These are phyloP conservation scores for Knoxdaviesia capensis DNA, from an alignment of 2,329 filamentous ascomycete genomes.

Conservation along the genomic window DNA sequence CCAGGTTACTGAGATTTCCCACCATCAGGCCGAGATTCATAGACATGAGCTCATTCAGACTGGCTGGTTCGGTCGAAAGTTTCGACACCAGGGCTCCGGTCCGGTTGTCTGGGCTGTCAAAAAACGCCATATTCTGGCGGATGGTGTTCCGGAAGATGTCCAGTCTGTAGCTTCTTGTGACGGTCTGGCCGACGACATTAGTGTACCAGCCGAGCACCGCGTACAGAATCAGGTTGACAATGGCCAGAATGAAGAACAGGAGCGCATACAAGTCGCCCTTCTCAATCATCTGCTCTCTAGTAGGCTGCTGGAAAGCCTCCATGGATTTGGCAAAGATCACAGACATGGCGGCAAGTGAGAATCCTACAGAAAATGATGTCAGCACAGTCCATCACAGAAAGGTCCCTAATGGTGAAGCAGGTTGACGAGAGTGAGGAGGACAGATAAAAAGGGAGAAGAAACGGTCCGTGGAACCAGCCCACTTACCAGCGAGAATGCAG, in stretches of 20 bases:
- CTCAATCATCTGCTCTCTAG: conserved; percentile 9
- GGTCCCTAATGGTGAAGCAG: no score
- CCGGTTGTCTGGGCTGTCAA: conserved; percentile 16
- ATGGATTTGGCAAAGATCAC: conserved; percentile 20
- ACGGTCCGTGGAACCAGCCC: no score
- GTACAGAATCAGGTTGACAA: conserved; percentile 24
- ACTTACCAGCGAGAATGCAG: no score
- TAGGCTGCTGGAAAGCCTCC: conserved; percentile 14
- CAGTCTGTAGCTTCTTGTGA: conserved; percentile 15
- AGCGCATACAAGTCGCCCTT: conserved; percentile 29
- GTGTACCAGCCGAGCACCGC: conserved; percentile 15
- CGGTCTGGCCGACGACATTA: conserved; percentile 15
- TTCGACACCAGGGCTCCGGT: conserved; percentile 18
- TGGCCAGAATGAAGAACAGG: conserved; percentile 34
- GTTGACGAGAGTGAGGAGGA: no score
- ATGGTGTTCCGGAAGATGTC: conserved; percentile 30
- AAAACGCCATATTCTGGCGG: conserved; percentile 30
- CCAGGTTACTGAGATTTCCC: conserved; percentile 22
- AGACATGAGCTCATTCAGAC: conserved; percentile 27
- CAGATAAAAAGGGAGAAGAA: no score
- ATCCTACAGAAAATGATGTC: conserved; percentile 7
- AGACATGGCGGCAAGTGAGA: conserved; percentile 21
- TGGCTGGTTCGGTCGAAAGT: conserved; percentile 19
- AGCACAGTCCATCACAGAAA: no score
- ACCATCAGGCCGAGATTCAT: conserved; percentile 26